Evolutionary conservation across 169 alveolate species (phyloP).

Genomic region (Cryptosporidium xiaoi): DNA sequence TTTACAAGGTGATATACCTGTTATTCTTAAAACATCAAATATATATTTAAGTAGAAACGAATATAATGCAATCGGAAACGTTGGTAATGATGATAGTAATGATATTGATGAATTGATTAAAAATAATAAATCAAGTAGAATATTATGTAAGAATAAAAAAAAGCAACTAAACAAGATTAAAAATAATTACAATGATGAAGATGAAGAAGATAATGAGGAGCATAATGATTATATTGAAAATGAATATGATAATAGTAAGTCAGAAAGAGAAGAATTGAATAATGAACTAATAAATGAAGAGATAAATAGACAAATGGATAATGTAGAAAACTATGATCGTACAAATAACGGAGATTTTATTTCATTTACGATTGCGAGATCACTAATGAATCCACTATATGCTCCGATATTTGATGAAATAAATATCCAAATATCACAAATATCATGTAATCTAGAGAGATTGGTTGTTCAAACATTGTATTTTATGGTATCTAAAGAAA

Average conservation of each 20-base stretch:
- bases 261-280: no score
- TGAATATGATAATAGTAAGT: background rate
- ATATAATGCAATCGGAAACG: conserved; percentile 61
- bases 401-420: conserved; percentile 86
- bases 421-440: conserved; percentile 82
- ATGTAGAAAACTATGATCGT: background rate
- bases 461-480: conserved; percentile 88
- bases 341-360: conserved; percentile 32
- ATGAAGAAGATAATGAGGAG: background rate
- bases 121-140: background rate
- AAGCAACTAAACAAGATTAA: background rate
- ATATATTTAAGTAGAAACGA: conserved; percentile 43
- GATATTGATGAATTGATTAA: background rate
- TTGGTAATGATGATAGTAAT: background rate
- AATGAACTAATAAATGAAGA: background rate
- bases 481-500: conserved; percentile 84
- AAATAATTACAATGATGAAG: background rate
- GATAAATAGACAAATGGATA: background rate
- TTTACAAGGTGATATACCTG: conserved; percentile 90
- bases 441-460: conserved; percentile 87
- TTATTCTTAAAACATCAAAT: conserved; percentile 84
- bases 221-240: background rate
- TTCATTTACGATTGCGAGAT: conserved; percentile 68
- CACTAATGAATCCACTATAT: conserved; percentile 76
- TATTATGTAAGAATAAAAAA: background rate